Evolutionary conservation across 2,329 filamentous ascomycete genomes (phyloP).

Genomic region (Talaromyces sp.): DNA sequence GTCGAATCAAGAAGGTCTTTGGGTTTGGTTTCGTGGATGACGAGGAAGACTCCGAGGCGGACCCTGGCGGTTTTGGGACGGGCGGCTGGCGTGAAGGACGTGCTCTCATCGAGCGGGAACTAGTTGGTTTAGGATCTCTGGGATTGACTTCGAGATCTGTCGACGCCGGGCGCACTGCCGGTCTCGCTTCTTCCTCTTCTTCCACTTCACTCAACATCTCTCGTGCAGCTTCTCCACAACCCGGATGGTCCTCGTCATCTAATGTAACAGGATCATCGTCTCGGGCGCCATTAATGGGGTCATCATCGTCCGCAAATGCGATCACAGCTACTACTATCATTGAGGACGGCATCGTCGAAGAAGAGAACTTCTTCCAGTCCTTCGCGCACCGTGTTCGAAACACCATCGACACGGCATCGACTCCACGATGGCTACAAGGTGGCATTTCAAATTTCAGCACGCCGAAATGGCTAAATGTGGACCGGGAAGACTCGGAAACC

Average conservation of each 20-base stretch:
- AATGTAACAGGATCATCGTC: constrained; percentile 1
- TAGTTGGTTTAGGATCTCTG: constrained; percentile 58
- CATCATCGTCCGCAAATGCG: background rate
- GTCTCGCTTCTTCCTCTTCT: constrained; percentile 11
- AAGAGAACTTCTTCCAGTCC: constrained; percentile 78
- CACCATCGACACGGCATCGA: constrained; percentile 78
- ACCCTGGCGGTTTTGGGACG: constrained; percentile 63
- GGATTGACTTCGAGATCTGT: constrained; percentile 38
- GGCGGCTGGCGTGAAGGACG: constrained; percentile 89
- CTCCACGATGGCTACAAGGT: constrained; percentile 77
- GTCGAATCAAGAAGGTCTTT: constrained; percentile 68
- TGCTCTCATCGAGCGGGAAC: constrained; percentile 82
- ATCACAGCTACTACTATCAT: constrained; percentile 40
- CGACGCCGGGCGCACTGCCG: constrained; percentile 28
- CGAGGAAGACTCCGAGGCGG: constrained; percentile 57
- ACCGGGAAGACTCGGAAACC: constrained; percentile 28
- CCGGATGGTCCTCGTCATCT: constrained; percentile 26
- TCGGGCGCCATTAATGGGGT: constrained; percentile 15
- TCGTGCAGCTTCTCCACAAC: constrained; percentile 22
- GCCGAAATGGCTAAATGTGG: constrained; percentile 75
- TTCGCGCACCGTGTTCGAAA: constrained; percentile 85
- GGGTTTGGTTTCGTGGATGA: constrained; percentile 79
- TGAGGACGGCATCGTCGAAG: constrained; percentile 56
- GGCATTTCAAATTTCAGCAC: constrained; percentile 61
- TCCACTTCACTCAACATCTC: constrained; percentile 10